Percentiles rank a stretch among this genome's conserved stretches.
phyloP scores from a whole-genome alignment of 78 protist species.

The Isochrysis galbana region DNA sequence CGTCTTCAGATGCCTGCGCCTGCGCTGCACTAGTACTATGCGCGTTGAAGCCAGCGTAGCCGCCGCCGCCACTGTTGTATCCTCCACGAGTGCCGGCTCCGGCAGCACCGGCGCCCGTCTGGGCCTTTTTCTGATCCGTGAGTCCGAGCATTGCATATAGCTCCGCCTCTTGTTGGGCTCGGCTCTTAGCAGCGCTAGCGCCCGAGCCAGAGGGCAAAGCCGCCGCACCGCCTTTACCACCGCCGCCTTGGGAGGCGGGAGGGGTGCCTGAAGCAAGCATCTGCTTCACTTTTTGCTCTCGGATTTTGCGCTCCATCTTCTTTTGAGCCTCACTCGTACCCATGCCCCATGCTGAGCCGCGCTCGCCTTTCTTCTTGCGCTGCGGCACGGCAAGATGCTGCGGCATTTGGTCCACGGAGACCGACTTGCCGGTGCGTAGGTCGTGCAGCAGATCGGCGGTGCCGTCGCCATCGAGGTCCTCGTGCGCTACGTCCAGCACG shows the following conservation, averaged over 20 bases:
- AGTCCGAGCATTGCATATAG: too few relatives aligned
- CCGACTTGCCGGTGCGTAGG: background rate
- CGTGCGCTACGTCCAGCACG: background rate
- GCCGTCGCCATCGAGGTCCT: conserved; percentile 35
- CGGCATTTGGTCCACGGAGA: background rate
- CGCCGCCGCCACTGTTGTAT: background rate
- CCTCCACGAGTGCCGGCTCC: background rate
- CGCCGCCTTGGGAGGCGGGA: too few relatives aligned
- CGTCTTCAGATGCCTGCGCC: background rate
- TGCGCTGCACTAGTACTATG: too few relatives aligned
- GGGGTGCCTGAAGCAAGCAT: background rate
- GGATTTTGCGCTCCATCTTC: background rate
- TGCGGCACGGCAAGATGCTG: background rate
- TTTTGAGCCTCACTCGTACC: background rate
- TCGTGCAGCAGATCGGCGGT: background rate
- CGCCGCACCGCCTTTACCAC: too few relatives aligned
- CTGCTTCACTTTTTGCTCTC: background rate
- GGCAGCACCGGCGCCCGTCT: too few relatives aligned
- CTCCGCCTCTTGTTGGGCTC: too few relatives aligned
- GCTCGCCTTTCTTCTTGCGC: background rate
- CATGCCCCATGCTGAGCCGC: background rate
- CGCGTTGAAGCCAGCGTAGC: background rate
- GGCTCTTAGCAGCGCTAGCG: too few relatives aligned
- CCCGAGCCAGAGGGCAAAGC: too few relatives aligned
- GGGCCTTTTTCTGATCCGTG: too few relatives aligned